phyloP scores from a whole-genome alignment of 176 grass and related monocot genomes.

The Elaeis guineensis region DNA sequence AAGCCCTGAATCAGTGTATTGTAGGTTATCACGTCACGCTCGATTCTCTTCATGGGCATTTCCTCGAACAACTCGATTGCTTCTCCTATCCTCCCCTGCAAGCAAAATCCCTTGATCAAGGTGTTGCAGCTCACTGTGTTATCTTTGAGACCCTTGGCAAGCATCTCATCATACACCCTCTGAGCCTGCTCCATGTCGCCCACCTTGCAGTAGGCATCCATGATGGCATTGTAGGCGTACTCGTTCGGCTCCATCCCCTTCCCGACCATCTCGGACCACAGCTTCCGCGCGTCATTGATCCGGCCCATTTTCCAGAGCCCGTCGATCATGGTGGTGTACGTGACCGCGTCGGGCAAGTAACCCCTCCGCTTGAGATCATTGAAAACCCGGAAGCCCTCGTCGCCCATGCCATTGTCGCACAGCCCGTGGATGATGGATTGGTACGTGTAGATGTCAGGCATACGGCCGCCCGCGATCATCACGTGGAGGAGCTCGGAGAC shows the following conservation, averaged over 20 bases:
- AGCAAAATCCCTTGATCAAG: slow-evolving; percentile 38
- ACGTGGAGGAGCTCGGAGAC: slow-evolving; percentile 78
- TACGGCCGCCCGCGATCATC: slow-evolving; percentile 43
- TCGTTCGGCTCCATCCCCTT: slow-evolving; percentile 48
- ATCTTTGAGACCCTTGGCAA: slow-evolving; percentile 43
- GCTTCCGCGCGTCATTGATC: slow-evolving; percentile 21
- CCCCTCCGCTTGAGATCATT: slow-evolving; percentile 63
- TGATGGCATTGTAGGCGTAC: slow-evolving; percentile 44
- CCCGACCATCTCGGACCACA: slow-evolving; percentile 64
- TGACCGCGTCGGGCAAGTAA: slow-evolving; percentile 34
- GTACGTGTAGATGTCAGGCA: slow-evolving; percentile 43
- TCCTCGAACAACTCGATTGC: slow-evolving; percentile 40
- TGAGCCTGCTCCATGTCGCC: slow-evolving; percentile 52
- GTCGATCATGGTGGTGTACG: slow-evolving; percentile 42
- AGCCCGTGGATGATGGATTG: slow-evolving; percentile 47
- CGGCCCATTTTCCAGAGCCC: slow-evolving; percentile 42
- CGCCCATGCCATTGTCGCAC: slow-evolving; percentile 21
- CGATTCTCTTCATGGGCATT: slow-evolving; percentile 50
- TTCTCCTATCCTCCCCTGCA: slow-evolving; percentile 39
- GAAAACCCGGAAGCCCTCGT: slow-evolving; percentile 61
- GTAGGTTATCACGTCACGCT: slow-evolving; percentile 57
- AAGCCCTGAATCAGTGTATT: slow-evolving; percentile 61
- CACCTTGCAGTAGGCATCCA: slow-evolving; percentile 31
- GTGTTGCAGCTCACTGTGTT: slow-evolving; percentile 56
- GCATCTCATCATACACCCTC: slow-evolving; percentile 65